Evolutionary conservation across 768 basidiomycete genomes (phyloP).

Genomic region (Dentipellis sp.): DNA sequence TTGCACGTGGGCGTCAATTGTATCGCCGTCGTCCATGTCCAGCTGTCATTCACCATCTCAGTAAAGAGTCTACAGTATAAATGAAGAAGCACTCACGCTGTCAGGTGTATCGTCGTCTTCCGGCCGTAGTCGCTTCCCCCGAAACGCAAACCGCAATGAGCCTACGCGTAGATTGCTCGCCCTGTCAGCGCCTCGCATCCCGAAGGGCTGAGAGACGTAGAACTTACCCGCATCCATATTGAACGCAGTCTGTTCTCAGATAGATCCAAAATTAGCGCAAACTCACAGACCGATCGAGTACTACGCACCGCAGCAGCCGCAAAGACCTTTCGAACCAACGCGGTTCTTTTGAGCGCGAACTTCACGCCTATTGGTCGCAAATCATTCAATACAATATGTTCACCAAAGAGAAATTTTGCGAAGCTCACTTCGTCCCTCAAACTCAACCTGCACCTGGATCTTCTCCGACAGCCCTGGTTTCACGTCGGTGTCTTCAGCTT

Average conservation of each 20-base stretch:
- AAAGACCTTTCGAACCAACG: not conserved
- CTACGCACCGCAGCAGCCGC: not conserved
- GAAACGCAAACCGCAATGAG: not conserved
- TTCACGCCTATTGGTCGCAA: not conserved
- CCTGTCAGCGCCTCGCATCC: not conserved
- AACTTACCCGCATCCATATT: not conserved
- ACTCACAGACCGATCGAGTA: too few species aligned
- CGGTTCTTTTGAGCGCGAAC: not conserved
- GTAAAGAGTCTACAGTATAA: not conserved
- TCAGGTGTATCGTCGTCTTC: constrained; percentile 2
- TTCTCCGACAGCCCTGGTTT: not conserved
- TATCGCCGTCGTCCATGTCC: not conserved
- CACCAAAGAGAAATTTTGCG: not conserved
- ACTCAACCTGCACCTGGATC: not conserved
- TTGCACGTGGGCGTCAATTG: not conserved
- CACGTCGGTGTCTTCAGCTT: not conserved
- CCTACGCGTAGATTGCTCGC: not conserved
- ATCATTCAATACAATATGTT: not conserved
- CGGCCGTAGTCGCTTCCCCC: not conserved
- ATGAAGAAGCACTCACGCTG: not conserved
- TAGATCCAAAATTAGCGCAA: too few species aligned
- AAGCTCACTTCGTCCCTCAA: not conserved
- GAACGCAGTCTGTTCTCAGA: not conserved
- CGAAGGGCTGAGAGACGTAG: not conserved
- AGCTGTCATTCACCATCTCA: not conserved